These are phyloP conservation scores for Blastocystis sp. DNA, from an alignment of 352 stramenopile genomes.

Conservation along the genomic window DNA sequence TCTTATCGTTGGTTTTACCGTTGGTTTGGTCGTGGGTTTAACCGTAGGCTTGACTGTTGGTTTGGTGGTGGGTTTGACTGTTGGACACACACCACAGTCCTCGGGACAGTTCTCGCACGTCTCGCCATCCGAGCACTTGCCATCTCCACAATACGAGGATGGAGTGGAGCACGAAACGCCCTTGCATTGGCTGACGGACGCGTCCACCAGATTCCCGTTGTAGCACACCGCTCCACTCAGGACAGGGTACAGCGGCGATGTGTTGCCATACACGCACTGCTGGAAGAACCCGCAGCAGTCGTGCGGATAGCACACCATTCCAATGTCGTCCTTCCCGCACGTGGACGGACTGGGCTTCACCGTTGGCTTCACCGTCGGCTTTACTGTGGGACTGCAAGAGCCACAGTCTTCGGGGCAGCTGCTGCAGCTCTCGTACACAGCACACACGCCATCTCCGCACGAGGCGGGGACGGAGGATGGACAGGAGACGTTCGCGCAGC, in stretches of 20 bases:
- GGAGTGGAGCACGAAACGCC: background rate
- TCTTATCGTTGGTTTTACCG: conserved; percentile 13
- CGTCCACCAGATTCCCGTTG: conserved; percentile 42
- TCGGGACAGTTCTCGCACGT: conserved; percentile 52
- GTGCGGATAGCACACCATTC: conserved; percentile 57
- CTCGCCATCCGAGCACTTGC: conserved; percentile 24
- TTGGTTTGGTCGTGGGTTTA: background rate
- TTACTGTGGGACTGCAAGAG: too few species aligned
- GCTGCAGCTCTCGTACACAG: conserved; percentile 47
- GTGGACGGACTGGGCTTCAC: background rate
- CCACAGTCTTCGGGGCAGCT: conserved; percentile 11
- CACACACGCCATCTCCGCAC: conserved; percentile 65
- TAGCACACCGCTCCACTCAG: conserved; percentile 47
- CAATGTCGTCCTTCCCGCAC: conserved; percentile 27
- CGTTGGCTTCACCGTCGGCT: too few species aligned
- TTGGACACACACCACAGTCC: conserved; percentile 62
- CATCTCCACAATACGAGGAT: conserved; percentile 54
- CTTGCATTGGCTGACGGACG: conserved; percentile 5
- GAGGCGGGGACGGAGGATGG: background rate
- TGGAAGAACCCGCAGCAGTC: conserved; percentile 53
- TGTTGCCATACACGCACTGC: conserved; percentile 52
- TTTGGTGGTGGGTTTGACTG: background rate
- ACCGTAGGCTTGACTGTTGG: background rate
- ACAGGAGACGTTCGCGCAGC: conserved; percentile 24
- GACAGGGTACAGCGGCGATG: conserved; percentile 26